Percentiles rank a stretch among this genome's conserved stretches.
Evolutionary conservation across 805 yeast genomes (phyloP).

Genomic region (Yueomyces sinensis): DNA sequence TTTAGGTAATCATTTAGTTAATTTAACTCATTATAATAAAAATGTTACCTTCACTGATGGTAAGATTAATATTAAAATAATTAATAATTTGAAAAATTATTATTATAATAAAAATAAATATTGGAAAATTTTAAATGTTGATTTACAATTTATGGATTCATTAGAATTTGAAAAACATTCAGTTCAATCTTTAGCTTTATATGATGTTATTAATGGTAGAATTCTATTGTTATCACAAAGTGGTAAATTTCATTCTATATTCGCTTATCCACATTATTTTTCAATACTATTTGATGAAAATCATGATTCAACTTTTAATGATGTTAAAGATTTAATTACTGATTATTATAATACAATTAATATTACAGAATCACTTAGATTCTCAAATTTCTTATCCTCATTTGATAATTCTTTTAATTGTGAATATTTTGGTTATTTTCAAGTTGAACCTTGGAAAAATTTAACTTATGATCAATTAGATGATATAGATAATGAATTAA

Average conservation of each 20-base stretch:
- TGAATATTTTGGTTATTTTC: slow-evolving; percentile 60
- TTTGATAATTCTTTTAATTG: slow-evolving; percentile 33
- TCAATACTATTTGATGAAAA: slow-evolving; percentile 29
- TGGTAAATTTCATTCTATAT: slow-evolving; percentile 50
- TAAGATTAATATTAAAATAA: slow-evolving; percentile 12
- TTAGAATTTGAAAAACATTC: slow-evolving; percentile 37
- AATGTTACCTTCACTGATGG: slow-evolving; percentile 21
- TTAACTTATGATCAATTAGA: slow-evolving; percentile 36
- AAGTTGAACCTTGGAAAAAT: slow-evolving; percentile 47
- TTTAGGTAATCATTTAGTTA: slow-evolving; percentile 14
- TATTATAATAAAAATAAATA: slow-evolving; percentile 25
- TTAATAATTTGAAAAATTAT: slow-evolving; percentile 6
- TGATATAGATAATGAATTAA: slow-evolving; percentile 59
- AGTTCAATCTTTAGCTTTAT: slow-evolving; percentile 44
- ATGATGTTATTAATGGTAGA: slow-evolving; percentile 55
- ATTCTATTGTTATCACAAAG: slow-evolving; percentile 44
- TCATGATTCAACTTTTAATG: slow-evolving; percentile 27
- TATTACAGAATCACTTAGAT: slow-evolving; percentile 32
- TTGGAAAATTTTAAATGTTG: slow-evolving; percentile 27
- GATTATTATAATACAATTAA: slow-evolving; percentile 33
- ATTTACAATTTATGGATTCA: slow-evolving; percentile 27
- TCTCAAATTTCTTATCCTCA: slow-evolving; percentile 24
- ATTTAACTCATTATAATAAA: slow-evolving; percentile 10
- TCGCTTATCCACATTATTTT: slow-evolving; percentile 44
- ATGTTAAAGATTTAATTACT: slow-evolving; percentile 31